Percentiles rank a stretch among this genome's conserved stretches.
Conservation (phyloP, 2,329 filamentous ascomycete genomes). For the Trichoderma citrinoviride region DNA sequence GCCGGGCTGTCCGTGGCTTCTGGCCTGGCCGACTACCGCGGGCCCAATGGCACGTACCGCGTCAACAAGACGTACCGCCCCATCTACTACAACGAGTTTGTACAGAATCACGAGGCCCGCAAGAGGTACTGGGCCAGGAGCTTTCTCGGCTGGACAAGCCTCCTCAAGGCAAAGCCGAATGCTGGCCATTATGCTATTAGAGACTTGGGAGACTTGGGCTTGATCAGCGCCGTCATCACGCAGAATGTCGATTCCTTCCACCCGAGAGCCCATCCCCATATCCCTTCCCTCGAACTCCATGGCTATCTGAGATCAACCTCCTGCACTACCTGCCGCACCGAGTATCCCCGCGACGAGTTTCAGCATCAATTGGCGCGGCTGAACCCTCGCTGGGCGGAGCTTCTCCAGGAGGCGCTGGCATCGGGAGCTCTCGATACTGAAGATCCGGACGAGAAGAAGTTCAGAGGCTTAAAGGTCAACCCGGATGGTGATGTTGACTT, state of each 20-base stretch:
- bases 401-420: constrained; percentile 68
- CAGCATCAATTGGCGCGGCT: constrained; percentile 72
- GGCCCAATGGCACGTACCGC: constrained; percentile 85
- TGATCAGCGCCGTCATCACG: constrained; percentile 76
- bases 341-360: constrained; percentile 69
- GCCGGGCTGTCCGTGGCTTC: constrained; percentile 93
- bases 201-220: constrained; percentile 67
- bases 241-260: constrained; percentile 99
- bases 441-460: constrained; percentile 65
- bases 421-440: constrained; percentile 76
- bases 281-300: constrained; percentile 82
- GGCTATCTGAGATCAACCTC: constrained; percentile 81
- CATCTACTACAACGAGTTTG: constrained; percentile 91
- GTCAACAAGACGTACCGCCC: constrained; percentile 87
- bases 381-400: constrained; percentile 82
- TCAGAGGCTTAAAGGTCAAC: constrained; percentile 75
- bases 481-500: constrained; percentile 94
- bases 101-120: constrained; percentile 74
- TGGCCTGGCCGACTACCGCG: constrained; percentile 89
- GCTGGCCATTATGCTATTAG: constrained; percentile 73
- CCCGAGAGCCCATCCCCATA: constrained; percentile 66
- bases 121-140: constrained; percentile 96
- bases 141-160: constrained; percentile 86
- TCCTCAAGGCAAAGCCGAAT: constrained; percentile 79
- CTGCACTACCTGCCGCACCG: constrained; percentile 73